phyloP scores from a whole-genome alignment of 495 filamentous ascomycete species.

The Letharia columbiana region DNA sequence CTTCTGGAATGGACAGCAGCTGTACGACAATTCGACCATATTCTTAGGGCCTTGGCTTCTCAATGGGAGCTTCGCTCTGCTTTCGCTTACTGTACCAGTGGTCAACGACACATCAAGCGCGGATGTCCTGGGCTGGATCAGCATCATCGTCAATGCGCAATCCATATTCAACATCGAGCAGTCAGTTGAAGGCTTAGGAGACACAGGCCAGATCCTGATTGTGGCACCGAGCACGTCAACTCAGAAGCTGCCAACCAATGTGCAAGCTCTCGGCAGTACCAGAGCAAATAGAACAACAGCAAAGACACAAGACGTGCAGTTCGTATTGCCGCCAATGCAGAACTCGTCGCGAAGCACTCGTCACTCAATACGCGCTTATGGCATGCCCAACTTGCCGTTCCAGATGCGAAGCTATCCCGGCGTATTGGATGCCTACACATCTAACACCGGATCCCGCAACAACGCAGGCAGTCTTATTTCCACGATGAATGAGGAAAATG shows the following conservation, averaged over 20 bases:
- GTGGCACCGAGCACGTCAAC: slow-evolving; percentile 54
- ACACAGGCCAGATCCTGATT: slow-evolving; percentile 57
- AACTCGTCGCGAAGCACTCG: slow-evolving; percentile 27
- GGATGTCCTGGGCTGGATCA: slow-evolving; percentile 58
- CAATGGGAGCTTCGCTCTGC: slow-evolving; percentile 60
- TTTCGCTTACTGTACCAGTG: slow-evolving; percentile 73
- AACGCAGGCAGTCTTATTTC: slow-evolving; percentile 57
- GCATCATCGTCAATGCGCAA: slow-evolving; percentile 55
- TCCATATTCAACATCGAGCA: slow-evolving; percentile 49
- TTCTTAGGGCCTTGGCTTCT: slow-evolving; percentile 60
- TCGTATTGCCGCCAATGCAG: slow-evolving; percentile 33
- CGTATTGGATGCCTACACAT: slow-evolving; percentile 45
- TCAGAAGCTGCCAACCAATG: slow-evolving; percentile 50
- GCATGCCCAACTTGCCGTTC: slow-evolving; percentile 44
- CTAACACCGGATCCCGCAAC: slow-evolving; percentile 38
- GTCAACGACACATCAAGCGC: slow-evolving; percentile 49
- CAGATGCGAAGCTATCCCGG: slow-evolving; percentile 47
- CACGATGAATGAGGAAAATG: slow-evolving; percentile 58
- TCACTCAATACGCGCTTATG: slow-evolving; percentile 26
- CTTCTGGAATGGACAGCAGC: slow-evolving; percentile 39
- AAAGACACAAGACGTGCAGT: slow-evolving; percentile 26
- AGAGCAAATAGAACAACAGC: slow-evolving; percentile 12
- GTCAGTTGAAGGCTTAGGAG: slow-evolving; percentile 58
- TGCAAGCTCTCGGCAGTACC: slow-evolving; percentile 21
- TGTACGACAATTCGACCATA: slow-evolving; percentile 46